A percentile compares a stretch with the other conserved stretches of the same genome.
Evolutionary conservation across 768 basidiomycete species (phyloP).

Genomic region (Mycena galericulata): DNA sequence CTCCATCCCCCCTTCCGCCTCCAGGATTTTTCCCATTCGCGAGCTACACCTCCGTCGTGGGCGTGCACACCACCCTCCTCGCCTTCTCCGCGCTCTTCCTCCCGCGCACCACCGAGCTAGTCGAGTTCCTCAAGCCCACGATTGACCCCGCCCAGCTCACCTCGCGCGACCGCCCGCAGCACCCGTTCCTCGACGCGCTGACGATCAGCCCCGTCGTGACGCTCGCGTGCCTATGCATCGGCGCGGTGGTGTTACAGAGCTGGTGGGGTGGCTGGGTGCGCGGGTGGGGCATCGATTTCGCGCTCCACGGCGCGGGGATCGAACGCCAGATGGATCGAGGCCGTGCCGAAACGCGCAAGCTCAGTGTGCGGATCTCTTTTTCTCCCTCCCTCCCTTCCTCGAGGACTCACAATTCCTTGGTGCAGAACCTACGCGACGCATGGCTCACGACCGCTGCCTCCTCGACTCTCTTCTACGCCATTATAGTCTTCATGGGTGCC

Average conservation of each 20-base stretch:
- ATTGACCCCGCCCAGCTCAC: constrained; percentile 48
- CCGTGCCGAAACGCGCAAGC: constrained; percentile 50
- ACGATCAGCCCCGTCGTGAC: constrained; percentile 72
- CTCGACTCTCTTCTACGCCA: constrained; percentile 59
- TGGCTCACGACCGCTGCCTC: constrained; percentile 63
- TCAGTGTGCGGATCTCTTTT: constrained; percentile 50
- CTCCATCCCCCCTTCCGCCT: neutral
- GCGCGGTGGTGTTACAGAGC: constrained; percentile 64
- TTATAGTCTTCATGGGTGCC: constrained; percentile 81
- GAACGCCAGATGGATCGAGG: constrained; percentile 58
- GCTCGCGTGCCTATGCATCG: constrained; percentile 66
- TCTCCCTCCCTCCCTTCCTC: neutral
- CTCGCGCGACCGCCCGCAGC: constrained; percentile 74
- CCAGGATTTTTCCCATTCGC: constrained; percentile 58
- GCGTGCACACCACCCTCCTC: constrained; percentile 75
- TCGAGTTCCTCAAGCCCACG: constrained; percentile 48
- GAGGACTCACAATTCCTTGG: constrained; percentile 5
- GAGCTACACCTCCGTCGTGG: constrained; percentile 74
- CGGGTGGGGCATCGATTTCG: constrained; percentile 64
- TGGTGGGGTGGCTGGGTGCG: constrained; percentile 83
- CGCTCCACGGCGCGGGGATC: constrained; percentile 53
- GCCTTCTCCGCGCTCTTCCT: constrained; percentile 75
- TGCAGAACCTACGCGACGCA: constrained; percentile 65
- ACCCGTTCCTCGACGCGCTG: constrained; percentile 74
- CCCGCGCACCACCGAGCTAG: constrained; percentile 68